Percentiles rank a stretch among this genome's conserved stretches.
Conservation (phyloP, 495 filamentous ascomycete species). For the Choiromyces venosus region DNA sequence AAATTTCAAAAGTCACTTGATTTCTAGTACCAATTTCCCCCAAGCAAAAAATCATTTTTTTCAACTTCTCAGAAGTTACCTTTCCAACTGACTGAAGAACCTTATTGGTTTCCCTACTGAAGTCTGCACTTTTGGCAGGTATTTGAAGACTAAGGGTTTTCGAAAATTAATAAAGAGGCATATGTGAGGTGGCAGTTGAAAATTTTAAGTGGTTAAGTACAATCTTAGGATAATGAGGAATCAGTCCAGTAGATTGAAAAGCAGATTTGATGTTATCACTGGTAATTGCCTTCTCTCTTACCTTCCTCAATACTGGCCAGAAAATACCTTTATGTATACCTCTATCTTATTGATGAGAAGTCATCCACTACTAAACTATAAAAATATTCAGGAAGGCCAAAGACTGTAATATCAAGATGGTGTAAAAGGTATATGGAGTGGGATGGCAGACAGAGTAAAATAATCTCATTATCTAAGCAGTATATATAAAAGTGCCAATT, state of each 20-base stretch:
- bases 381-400: neutral
- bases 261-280: neutral
- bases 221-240: neutral
- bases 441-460: neutral
- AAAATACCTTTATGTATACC: slow-evolving; percentile 9
- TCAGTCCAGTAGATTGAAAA: neutral
- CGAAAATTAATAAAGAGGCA: neutral
- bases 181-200: neutral
- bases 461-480: slow-evolving; percentile 4
- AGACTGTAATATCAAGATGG: slow-evolving; percentile 5
- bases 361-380: slow-evolving; percentile 8
- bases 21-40: neutral
- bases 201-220: neutral
- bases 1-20: neutral
- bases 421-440: slow-evolving; percentile 4
- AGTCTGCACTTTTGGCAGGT: neutral
- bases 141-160: neutral
- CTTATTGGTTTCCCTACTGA: neutral
- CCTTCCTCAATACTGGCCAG: neutral
- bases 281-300: neutral
- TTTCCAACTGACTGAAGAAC: neutral
- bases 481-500: slow-evolving; percentile 9
- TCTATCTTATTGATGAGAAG: neutral
- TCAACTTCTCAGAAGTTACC: neutral
- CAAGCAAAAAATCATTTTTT: neutral